A percentile compares a stretch with the other conserved stretches of the same genome.
Conservation (phyloP, 1,284 basidiomycete species). For the Filobasidium uniguttulatum region DNA sequence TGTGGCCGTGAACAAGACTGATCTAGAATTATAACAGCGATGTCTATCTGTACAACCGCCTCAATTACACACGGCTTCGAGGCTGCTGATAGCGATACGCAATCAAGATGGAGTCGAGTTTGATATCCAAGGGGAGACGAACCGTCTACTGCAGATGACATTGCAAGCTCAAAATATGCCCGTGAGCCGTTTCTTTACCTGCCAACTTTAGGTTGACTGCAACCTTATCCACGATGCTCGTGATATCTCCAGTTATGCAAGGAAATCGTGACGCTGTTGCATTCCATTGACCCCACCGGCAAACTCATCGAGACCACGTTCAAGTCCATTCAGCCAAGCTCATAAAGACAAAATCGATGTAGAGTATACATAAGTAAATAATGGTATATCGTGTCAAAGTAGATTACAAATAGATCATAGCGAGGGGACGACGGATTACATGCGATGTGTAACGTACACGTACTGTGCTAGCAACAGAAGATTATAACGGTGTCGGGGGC, state of each 20-base stretch:
- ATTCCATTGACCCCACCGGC: neutral
- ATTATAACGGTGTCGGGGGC: too few species aligned
- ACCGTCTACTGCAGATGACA: neutral
- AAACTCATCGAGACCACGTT: neutral
- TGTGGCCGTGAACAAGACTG: too few species aligned
- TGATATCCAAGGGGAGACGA: neutral
- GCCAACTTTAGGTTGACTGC: neutral
- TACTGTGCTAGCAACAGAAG: too few species aligned
- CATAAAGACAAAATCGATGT: too few species aligned
- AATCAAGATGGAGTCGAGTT: neutral
- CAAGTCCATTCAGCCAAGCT: too few species aligned
- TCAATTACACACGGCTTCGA: neutral
- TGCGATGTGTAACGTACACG: too few species aligned
- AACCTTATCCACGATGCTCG: too few species aligned
- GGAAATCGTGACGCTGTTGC: neutral
- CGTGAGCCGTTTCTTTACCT: neutral
- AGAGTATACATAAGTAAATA: too few species aligned
- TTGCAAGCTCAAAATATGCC: neutral
- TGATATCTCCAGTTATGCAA: neutral
- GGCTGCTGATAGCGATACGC: neutral
- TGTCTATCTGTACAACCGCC: neutral
- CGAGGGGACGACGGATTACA: too few species aligned
- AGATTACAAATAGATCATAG: too few species aligned
- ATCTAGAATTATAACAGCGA: too few species aligned
- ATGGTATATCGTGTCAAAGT: too few species aligned